Base-by-base conservation (phyloP, 768 basidiomycete species). In the Boletus pseudo-olivaceus region DNA sequence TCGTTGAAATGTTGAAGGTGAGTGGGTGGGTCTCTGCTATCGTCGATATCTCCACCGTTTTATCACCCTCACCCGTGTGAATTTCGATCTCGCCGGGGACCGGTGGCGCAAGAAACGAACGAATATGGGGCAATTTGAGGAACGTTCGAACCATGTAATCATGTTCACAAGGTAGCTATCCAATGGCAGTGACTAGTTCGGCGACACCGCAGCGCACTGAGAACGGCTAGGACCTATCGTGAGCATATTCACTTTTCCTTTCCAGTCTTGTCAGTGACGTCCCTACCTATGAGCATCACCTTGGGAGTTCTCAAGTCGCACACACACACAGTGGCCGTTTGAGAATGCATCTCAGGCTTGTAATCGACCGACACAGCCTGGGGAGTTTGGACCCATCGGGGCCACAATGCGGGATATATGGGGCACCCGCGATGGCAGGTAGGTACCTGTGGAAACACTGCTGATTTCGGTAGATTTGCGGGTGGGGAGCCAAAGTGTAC, bases 31-130 rank as follows among this genome's bases (percentile, higher is more conserved):
- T 11, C 20, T 17, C 10, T n/a, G 10, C 6, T 27, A 15, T 7
- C n/a, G 23, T 20, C 14, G 27, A 57, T 55, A 23, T 23, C 23
- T 23, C 23, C 49, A 43, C 42, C 34, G 42, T 60, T 68, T 68
- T 68, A 68, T 68, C 58, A 55, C 45, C 27, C 35, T 8, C 17
- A 39, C 38, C 46, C 67, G 67, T 68, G 67, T n/a, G 67, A 68
- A 68, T 50, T 59, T 66, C 41, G 48, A 20, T 17, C 20, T 0
- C 20, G 32, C 6, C 45, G 32, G 43, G 10, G n/a, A 40, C 19
- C 10, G 20, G 40, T 33, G 20, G 38, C 35, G 30, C 42, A 19
- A 52, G 52, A 53, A 53, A 45, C 41, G n/a, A 51, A 47, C n/a
- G n/a, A n/a, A n/a, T n/a, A 30, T 37, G 8, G 33, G 32, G 26